These are phyloP conservation scores for Boletus rufocinnamomeus DNA, from an alignment of 768 basidiomycete species.

Conservation along the genomic window DNA sequence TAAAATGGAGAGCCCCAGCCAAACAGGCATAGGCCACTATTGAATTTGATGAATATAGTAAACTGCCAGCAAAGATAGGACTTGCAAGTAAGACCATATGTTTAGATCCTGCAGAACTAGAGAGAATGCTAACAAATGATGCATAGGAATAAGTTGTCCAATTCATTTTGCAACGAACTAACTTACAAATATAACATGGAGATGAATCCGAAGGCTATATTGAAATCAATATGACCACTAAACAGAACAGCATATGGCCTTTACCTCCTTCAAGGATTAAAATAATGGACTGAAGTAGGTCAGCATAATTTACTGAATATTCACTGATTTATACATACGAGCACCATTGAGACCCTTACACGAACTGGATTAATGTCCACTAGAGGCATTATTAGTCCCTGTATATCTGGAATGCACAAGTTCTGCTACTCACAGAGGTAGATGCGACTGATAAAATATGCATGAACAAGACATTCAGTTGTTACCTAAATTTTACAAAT, in stretches of 20 bases:
- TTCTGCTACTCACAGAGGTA: constrained; percentile 20
- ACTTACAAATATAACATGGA: constrained; percentile 18
- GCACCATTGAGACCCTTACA: constrained; percentile 6
- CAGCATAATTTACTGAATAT: background rate
- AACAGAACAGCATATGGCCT: background rate
- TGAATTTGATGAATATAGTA: background rate
- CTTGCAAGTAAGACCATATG: constrained; percentile 6
- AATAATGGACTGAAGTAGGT: constrained; percentile 17
- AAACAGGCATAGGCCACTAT: constrained; percentile 26
- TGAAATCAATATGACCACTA: constrained; percentile 2
- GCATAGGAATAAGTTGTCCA: background rate
- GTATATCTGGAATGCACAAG: background rate
- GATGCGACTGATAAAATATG: constrained; percentile 25
- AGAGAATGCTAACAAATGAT: constrained; percentile 2
- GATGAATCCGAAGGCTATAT: constrained; percentile 21
- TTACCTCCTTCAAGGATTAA: constrained; percentile 26
- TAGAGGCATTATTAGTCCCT: background rate
- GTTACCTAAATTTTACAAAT: constrained; percentile 10
- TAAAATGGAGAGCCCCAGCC: constrained; percentile 25
- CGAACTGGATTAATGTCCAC: constrained; percentile 7
- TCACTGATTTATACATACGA: constrained; percentile 19
- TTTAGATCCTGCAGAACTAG: background rate
- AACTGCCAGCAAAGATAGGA: background rate
- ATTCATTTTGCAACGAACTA: background rate
- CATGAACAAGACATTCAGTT: constrained; percentile 28